Conservation (phyloP, 2,329 filamentous ascomycete genomes). For the Myrmaecium sp. region DNA sequence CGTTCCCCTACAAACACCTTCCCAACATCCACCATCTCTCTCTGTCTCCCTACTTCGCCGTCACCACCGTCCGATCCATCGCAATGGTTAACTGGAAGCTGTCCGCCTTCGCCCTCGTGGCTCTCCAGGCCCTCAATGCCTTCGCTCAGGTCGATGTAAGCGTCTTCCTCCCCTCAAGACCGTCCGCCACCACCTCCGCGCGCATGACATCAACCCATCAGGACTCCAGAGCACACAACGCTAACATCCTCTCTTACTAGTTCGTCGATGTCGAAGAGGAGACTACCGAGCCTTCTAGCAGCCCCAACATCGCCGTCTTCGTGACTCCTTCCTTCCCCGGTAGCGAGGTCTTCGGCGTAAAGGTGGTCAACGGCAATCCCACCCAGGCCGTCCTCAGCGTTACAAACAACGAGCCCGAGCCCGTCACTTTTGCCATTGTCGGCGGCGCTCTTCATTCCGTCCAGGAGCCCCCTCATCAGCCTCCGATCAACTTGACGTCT, state of each 20-base stretch:
- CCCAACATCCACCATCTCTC: too few relatives aligned
- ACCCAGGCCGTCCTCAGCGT: constrained; percentile 72
- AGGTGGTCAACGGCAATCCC: constrained; percentile 81
- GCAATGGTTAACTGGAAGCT: constrained; percentile 60
- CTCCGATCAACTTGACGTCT: constrained; percentile 73
- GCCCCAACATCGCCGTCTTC: constrained; percentile 37
- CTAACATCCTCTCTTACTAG: constrained; percentile 14
- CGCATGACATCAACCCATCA: constrained; percentile 5
- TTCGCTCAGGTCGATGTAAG: constrained; percentile 45
- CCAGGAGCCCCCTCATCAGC: constrained; percentile 29
- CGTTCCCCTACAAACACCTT: too few relatives aligned
- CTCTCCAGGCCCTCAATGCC: constrained; percentile 48
- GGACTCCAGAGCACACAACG: constrained; percentile 9
- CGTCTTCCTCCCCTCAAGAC: constrained; percentile 12
- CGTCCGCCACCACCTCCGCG: constrained; percentile 11
- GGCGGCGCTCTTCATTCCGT: constrained; percentile 55
- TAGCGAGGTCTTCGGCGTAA: constrained; percentile 78
- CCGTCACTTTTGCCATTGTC: constrained; percentile 60
- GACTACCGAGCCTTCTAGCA: constrained; percentile 43
- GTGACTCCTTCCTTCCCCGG: constrained; percentile 43
- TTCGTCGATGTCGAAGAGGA: constrained; percentile 15
- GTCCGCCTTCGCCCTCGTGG: constrained; percentile 54
- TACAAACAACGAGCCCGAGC: constrained; percentile 62
- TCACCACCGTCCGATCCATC: constrained; percentile 8
- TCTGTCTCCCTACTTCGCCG: too few relatives aligned